phyloP scores from a whole-genome alignment of 2,329 filamentous ascomycete species.

The Penicillium sp. region DNA sequence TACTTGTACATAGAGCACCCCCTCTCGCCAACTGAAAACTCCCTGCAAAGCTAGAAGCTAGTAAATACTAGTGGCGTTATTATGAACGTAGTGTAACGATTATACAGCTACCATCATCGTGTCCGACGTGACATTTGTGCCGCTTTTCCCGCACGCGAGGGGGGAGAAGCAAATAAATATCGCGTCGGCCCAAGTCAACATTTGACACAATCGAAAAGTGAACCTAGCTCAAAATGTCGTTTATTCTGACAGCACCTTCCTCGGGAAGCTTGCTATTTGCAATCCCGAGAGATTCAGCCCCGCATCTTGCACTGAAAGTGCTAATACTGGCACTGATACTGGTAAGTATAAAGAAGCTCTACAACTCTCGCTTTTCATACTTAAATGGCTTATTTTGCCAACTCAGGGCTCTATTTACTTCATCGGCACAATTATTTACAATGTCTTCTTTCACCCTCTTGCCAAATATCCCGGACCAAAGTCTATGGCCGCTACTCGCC shows the following conservation, averaged over 20 bases:
- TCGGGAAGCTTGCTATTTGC: neutral
- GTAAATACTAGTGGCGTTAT: neutral
- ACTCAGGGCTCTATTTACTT: conserved; percentile 2
- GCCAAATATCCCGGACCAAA: conserved; percentile 27
- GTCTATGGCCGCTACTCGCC: conserved; percentile 19
- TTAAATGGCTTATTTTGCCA: neutral
- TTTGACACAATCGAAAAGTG: neutral
- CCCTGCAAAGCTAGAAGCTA: too few relatives aligned
- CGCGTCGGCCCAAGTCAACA: too few relatives aligned
- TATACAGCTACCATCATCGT: neutral
- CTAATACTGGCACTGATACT: neutral
- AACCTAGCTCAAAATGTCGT: neutral
- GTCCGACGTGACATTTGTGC: neutral
- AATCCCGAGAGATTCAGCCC: neutral
- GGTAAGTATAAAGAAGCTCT: neutral
- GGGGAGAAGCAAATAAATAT: neutral
- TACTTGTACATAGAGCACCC: neutral
- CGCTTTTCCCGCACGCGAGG: neutral
- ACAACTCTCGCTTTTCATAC: neutral
- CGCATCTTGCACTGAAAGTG: neutral
- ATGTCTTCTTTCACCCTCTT: conserved; percentile 31
- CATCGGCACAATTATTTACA: conserved; percentile 19
- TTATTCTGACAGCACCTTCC: neutral
- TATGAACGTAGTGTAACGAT: neutral
- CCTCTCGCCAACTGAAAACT: neutral